Percentiles rank a stretch among this genome's conserved stretches.
phyloP scores from a whole-genome alignment of 495 filamentous ascomycete genomes.

The Podospora fimiseda region DNA sequence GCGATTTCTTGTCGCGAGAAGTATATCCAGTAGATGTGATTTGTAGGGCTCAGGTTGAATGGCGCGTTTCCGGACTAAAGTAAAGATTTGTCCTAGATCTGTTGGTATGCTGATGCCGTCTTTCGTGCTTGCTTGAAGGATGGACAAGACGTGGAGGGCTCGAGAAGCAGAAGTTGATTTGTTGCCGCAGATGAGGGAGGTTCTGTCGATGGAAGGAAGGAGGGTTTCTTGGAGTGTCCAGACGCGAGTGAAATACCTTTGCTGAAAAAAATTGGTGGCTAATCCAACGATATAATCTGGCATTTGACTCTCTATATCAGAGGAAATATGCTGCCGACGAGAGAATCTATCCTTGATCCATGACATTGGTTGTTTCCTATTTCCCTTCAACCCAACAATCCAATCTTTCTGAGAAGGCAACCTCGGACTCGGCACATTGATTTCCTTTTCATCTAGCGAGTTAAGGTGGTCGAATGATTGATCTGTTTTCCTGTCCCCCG shows the following conservation, averaged over 20 bases:
- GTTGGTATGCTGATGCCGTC: neutral
- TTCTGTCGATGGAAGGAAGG: neutral
- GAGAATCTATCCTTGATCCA: neutral
- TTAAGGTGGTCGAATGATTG: neutral
- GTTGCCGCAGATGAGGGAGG: neutral
- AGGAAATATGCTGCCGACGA: neutral
- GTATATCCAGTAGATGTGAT: neutral
- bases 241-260: neutral
- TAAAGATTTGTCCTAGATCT: neutral
- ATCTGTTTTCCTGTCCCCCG: neutral
- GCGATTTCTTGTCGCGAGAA: neutral
- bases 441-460: neutral
- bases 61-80: neutral
- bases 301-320: neutral
- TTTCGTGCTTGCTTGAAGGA: neutral
- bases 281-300: neutral
- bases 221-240: neutral
- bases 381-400: neutral
- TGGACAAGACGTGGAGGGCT: neutral
- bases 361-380: neutral
- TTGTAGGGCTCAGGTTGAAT: no score
- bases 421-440: neutral
- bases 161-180: neutral
- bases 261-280: neutral
- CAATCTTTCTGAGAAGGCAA: neutral